phyloP scores from a whole-genome alignment of 192 early-diverging fungal species.

The Thamnidium elegans region DNA sequence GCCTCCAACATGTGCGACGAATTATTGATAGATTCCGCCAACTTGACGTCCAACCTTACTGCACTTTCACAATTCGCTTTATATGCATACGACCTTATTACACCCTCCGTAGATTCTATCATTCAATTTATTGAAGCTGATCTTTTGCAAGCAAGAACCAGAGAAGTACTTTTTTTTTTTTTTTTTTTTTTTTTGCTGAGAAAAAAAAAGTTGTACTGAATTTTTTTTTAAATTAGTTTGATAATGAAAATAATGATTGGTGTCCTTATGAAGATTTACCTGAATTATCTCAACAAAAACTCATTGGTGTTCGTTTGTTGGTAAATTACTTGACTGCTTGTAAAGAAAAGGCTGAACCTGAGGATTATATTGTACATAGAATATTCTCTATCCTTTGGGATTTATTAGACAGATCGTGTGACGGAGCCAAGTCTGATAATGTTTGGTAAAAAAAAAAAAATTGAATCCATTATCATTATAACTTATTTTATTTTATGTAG shows the following conservation, averaged over 20 bases:
- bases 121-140: conserved; percentile 8
- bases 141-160: background rate
- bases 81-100: background rate
- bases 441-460: too few relatives aligned
- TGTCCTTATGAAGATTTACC: conserved; percentile 18
- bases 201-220: too few relatives aligned
- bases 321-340: conserved; percentile 18
- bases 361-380: background rate
- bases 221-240: background rate
- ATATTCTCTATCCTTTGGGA: conserved; percentile 23
- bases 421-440: conserved; percentile 5
- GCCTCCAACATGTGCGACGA: too few relatives aligned
- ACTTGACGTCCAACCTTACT: background rate
- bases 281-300: conserved; percentile 18
- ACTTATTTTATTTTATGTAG: conserved; percentile 26
- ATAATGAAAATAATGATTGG: conserved; percentile 19
- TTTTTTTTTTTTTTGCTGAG: too few relatives aligned
- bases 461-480: too few relatives aligned
- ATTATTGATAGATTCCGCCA: background rate
- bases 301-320: conserved; percentile 15
- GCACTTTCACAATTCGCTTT: background rate
- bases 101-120: background rate
- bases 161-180: too few relatives aligned
- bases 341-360: background rate
- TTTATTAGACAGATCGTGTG: conserved; percentile 7